phyloP scores from a whole-genome alignment of 495 filamentous ascomycete species.

The Tuber indicum region DNA sequence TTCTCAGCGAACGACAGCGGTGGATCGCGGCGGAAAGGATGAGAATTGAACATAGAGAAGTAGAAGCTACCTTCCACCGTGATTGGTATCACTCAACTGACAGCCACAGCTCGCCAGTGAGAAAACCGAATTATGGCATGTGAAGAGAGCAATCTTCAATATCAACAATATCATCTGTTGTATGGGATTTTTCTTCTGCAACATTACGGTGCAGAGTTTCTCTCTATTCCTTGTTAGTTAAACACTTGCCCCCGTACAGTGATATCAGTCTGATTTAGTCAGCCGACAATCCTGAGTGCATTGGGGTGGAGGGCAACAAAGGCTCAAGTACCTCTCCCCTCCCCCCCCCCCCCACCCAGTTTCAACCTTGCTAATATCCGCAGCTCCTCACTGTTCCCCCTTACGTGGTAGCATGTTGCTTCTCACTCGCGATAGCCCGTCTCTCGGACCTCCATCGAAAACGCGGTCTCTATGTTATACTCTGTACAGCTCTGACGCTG shows the following conservation, averaged over 20 bases:
- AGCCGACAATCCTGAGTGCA: conserved; percentile 65
- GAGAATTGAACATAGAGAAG: conserved; percentile 52
- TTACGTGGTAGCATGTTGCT: conserved; percentile 57
- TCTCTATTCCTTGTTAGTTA: conserved; percentile 62
- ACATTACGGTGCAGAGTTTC: conserved; percentile 68
- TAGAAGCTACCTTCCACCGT: not conserved
- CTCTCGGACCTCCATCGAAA: conserved; percentile 53
- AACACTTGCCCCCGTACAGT: not conserved
- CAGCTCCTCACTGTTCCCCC: conserved; percentile 68
- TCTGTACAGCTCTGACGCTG: conserved; percentile 51
- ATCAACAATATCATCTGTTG: conserved; percentile 71
- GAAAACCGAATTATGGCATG: conserved; percentile 59
- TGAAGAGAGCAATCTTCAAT: conserved; percentile 59
- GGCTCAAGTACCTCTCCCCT: conserved; percentile 42
- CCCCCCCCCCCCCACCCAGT: not conserved
- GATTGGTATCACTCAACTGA: not conserved
- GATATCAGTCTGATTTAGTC: not conserved
- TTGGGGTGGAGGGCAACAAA: conserved; percentile 62
- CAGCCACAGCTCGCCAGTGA: conserved; percentile 46
- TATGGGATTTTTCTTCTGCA: conserved; percentile 66
- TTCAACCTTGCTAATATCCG: not conserved
- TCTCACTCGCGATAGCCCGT: conserved; percentile 54
- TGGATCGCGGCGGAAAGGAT: conserved; percentile 55
- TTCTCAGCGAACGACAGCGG: conserved; percentile 59
- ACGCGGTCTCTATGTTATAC: conserved; percentile 59